Evolutionary conservation across 345 rosid genomes (phyloP).

Genomic region (Aquilaria yunnanensis): DNA sequence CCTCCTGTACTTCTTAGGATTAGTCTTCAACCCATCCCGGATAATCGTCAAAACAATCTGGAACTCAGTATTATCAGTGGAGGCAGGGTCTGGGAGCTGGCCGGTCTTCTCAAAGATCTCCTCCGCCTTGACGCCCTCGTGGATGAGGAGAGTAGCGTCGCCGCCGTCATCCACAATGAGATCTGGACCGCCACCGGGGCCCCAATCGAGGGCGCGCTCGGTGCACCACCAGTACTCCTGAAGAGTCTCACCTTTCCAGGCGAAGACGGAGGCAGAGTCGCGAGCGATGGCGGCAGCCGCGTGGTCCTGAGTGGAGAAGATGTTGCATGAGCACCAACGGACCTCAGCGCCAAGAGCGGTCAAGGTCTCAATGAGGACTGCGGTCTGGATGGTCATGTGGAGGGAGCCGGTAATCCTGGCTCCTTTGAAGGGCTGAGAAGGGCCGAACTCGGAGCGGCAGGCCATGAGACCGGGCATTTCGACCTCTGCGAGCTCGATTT

Average conservation of each 20-base stretch:
- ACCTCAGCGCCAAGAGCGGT: constrained; percentile 87
- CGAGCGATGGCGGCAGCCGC: constrained; percentile 90
- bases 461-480: constrained; percentile 92
- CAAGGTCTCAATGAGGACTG: constrained; percentile 88
- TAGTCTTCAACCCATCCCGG: constrained; percentile 48
- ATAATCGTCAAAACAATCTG: constrained; percentile 56
- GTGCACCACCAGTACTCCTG: constrained; percentile 99
- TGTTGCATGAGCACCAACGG: constrained; percentile 96
- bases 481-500: constrained; percentile 75
- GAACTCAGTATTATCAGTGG: constrained; percentile 52
- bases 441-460: constrained; percentile 77
- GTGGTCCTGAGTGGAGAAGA: constrained; percentile 91
- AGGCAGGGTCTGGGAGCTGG: constrained; percentile 56
- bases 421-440: constrained; percentile 75
- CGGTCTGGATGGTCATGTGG: constrained; percentile 95
- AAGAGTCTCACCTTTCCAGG: constrained; percentile 92
- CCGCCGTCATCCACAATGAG: constrained; percentile 92
- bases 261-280: constrained; percentile 83
- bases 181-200: constrained; percentile 84
- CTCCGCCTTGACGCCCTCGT: constrained; percentile 94
- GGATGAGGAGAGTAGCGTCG: constrained; percentile 82
- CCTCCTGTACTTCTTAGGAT: constrained; percentile 63
- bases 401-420: constrained; percentile 85
- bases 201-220: constrained; percentile 91
- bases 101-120: constrained; percentile 67